Evolutionary conservation across 2,329 filamentous ascomycete species (phyloP).

Genomic region (Neonectria punicea): DNA sequence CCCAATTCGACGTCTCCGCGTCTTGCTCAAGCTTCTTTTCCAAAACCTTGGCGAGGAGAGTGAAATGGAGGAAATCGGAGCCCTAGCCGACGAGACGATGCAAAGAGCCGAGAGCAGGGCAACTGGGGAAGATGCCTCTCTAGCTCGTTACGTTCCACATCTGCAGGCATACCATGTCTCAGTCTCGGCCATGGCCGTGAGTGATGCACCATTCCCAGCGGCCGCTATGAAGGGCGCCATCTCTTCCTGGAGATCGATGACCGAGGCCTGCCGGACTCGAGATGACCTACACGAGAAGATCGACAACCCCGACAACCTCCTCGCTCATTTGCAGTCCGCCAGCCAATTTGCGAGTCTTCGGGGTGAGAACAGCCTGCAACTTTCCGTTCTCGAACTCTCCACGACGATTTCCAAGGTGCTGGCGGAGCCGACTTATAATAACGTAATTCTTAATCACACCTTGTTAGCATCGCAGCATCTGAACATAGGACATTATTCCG

Average conservation of each 20-base stretch:
- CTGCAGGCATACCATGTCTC: slow-evolving; percentile 59
- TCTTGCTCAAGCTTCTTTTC: slow-evolving; percentile 60
- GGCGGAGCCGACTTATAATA: slow-evolving; percentile 48
- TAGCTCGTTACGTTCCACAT: slow-evolving; percentile 60
- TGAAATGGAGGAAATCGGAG: slow-evolving; percentile 51
- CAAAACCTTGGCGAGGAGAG: slow-evolving; percentile 59
- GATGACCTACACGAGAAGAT: slow-evolving; percentile 56
- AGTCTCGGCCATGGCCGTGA: slow-evolving; percentile 54
- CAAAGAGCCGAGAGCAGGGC: slow-evolving; percentile 49
- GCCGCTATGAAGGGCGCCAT: slow-evolving; percentile 52
- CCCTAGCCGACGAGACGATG: slow-evolving; percentile 52
- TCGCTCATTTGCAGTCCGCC: slow-evolving; percentile 62
- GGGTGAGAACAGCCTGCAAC: slow-evolving; percentile 59
- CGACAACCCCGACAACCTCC: slow-evolving; percentile 61
- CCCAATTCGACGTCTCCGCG: slow-evolving; percentile 64
- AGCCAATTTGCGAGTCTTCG: slow-evolving; percentile 63
- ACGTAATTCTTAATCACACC: slow-evolving; percentile 58
- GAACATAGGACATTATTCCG: slow-evolving; percentile 61
- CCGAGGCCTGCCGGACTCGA: slow-evolving; percentile 51
- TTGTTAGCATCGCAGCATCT: slow-evolving; percentile 64
- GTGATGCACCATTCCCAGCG: slow-evolving; percentile 44
- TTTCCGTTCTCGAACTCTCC: slow-evolving; percentile 59
- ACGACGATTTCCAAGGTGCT: slow-evolving; percentile 53
- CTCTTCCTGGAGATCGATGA: slow-evolving; percentile 56
- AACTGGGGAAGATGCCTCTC: slow-evolving; percentile 56